phyloP scores from a whole-genome alignment of 2,329 filamentous ascomycete species.

The Alternaria panax region DNA sequence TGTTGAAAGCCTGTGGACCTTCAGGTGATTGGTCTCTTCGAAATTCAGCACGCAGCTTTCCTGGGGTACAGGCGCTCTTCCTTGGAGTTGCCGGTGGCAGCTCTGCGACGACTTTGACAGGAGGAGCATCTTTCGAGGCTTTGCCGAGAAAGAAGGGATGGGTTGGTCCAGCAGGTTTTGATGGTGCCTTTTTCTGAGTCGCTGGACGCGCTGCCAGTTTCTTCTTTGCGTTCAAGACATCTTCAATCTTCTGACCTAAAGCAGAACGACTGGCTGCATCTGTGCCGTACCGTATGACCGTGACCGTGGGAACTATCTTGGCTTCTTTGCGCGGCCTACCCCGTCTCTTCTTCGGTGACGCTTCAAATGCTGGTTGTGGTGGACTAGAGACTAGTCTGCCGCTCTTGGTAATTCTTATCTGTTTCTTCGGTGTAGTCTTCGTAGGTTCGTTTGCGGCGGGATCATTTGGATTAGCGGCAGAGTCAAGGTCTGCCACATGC shows the following conservation, averaged over 20 bases:
- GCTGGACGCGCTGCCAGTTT: constrained; percentile 24
- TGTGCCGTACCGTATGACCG: constrained; percentile 67
- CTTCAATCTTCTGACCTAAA: constrained; percentile 68
- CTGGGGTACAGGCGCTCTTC: constrained; percentile 55
- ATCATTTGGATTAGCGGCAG: background rate
- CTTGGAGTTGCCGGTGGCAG: constrained; percentile 27
- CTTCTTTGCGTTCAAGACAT: constrained; percentile 61
- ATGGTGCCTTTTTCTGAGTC: constrained; percentile 27
- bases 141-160: constrained; percentile 77
- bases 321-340: constrained; percentile 31
- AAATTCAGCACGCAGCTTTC: constrained; percentile 53
- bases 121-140: constrained; percentile 35
- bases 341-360: constrained; percentile 57
- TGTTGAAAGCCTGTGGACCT: constrained; percentile 29
- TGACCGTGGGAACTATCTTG: constrained; percentile 52
- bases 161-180: constrained; percentile 50
- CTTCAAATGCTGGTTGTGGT: constrained; percentile 33
- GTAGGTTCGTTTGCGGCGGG: background rate
- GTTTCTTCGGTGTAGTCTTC: constrained; percentile 40
- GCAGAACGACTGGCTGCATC: constrained; percentile 55
- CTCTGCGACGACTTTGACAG: constrained; percentile 22
- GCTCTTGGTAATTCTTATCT: constrained; percentile 52
- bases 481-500: background rate
- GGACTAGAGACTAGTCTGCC: constrained; percentile 57
- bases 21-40: constrained; percentile 28